Evolutionary conservation across 192 early-diverging fungal genomes (phyloP).

Genomic region (Rhizophagus prolifer): DNA sequence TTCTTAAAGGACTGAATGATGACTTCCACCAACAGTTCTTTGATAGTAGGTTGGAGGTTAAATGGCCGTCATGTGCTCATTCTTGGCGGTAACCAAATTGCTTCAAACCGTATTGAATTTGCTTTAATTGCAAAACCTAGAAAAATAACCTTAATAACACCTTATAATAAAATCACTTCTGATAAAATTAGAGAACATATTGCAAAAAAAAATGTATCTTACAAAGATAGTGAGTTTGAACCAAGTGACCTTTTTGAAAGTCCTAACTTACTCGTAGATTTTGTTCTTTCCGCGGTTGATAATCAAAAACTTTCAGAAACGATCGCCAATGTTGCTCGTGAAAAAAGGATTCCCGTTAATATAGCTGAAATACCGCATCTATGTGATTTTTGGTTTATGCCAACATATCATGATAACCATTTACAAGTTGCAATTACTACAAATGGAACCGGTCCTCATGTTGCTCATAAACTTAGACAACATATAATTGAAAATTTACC

Average conservation of each 20-base stretch:
- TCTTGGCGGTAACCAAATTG: slow-evolving; percentile 64
- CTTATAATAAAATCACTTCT: slow-evolving; percentile 37
- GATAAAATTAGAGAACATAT: slow-evolving; percentile 53
- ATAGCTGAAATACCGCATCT: slow-evolving; percentile 69
- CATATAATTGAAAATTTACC: slow-evolving; percentile 64
- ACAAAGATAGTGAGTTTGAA: slow-evolving; percentile 46
- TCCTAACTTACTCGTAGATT: slow-evolving; percentile 42
- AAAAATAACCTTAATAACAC: slow-evolving; percentile 56
- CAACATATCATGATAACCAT: slow-evolving; percentile 64
- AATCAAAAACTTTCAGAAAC: slow-evolving; percentile 28
- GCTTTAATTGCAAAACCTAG: slow-evolving; percentile 67
- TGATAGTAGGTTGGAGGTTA: slow-evolving; percentile 63
- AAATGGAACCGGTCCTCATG: slow-evolving; percentile 67
- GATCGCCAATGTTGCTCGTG: slow-evolving; percentile 43
- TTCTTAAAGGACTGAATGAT: neutral
- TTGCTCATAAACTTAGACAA: slow-evolving; percentile 61
- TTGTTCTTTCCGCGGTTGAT: slow-evolving; percentile 45
- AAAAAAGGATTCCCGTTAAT: slow-evolving; percentile 67
- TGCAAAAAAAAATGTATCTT: slow-evolving; percentile 36
- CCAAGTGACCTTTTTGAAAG: slow-evolving; percentile 35
- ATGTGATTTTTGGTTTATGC: slow-evolving; percentile 83
- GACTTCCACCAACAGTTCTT: slow-evolving; percentile 37
- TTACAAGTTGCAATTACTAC: slow-evolving; percentile 81
- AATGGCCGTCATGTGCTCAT: slow-evolving; percentile 58
- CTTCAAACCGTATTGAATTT: slow-evolving; percentile 66